phyloP scores from a whole-genome alignment of 495 filamentous ascomycete species.

The Halenospora varia region DNA sequence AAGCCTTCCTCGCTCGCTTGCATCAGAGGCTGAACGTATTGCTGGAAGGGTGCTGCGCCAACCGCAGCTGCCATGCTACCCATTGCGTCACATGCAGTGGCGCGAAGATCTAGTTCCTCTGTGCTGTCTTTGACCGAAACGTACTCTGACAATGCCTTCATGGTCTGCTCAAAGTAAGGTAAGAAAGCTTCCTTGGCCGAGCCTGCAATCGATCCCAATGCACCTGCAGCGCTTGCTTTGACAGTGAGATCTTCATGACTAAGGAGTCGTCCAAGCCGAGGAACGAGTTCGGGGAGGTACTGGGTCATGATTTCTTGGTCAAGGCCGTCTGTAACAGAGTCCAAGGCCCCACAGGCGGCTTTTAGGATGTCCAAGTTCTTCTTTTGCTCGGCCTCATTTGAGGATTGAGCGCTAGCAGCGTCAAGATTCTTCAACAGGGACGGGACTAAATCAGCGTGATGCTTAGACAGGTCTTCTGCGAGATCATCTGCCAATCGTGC shows the following conservation, averaged over 20 bases:
- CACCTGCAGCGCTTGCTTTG: slow-evolving; percentile 83
- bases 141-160: slow-evolving; percentile 79
- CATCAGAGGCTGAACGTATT: slow-evolving; percentile 86
- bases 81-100: slow-evolving; percentile 85
- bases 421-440: slow-evolving; percentile 85
- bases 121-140: slow-evolving; percentile 81
- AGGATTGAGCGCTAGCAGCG: slow-evolving; percentile 52
- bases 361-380: slow-evolving; percentile 81
- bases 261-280: slow-evolving; percentile 77
- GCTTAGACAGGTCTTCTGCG: slow-evolving; percentile 76
- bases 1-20: slow-evolving; percentile 86
- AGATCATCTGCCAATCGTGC: slow-evolving; percentile 90
- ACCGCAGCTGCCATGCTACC: slow-evolving; percentile 88
- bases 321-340: slow-evolving; percentile 87
- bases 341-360: slow-evolving; percentile 84
- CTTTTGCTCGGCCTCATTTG: slow-evolving; percentile 51
- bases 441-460: slow-evolving; percentile 79
- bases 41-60: slow-evolving; percentile 80
- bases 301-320: slow-evolving; percentile 73
- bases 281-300: slow-evolving; percentile 79
- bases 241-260: slow-evolving; percentile 80
- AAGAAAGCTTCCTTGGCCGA: slow-evolving; percentile 78
- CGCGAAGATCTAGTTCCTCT: slow-evolving; percentile 86
- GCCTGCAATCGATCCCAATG: slow-evolving; percentile 83
- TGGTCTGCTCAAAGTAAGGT: slow-evolving; percentile 84